Evolutionary conservation across 1,139 yeast genomes (phyloP), one percentile per base, ranked within the genome.

Genomic region (Diutina neorugosa): DNA sequence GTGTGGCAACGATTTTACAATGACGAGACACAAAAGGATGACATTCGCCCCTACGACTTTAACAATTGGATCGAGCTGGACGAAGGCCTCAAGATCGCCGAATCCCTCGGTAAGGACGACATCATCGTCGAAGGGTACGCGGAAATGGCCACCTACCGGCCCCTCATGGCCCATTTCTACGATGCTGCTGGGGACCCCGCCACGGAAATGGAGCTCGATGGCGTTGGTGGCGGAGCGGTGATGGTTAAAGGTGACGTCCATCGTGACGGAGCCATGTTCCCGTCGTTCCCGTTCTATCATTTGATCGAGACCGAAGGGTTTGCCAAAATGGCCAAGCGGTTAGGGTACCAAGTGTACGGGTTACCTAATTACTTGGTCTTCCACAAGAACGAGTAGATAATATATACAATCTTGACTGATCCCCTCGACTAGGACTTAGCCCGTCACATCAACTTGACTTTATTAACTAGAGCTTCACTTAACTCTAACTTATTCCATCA

Each of bases 221-320:
- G 98, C 66, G 98, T 93, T 55, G 98, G 98, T 54, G 98, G 93
- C 56, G 96, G 98, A 34, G 96, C 97, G 48, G 83, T 95, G 42
- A 68, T 93, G 69, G 98, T 93, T 41, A 89, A 91, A 66, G 96
- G 98, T 9, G 97, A 90, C 60, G 98, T 93, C 55, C 98, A 93
- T 69, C 80, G 98, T 66, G 98, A 93, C 66, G 98, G 98, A 53
- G 98, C 98, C 55, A 91, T 91, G 97, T 93, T 93, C 80, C 98
- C 98, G 19, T 87, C 95, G 44, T 93, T 93, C 80, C 94, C 98
- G 57, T 93, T 93, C 74, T 91, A 93, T 68, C 96, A 93, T 65
- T 77, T 93, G 69, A 90, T 93, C 60, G 98, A 93, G 71, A 90
- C 98, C 7, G 98, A 93, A 70, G 98, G 98, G 21, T 93, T 93